phyloP scores from a whole-genome alignment of 176 grass and related monocot species.

The Juncus inflexus region DNA sequence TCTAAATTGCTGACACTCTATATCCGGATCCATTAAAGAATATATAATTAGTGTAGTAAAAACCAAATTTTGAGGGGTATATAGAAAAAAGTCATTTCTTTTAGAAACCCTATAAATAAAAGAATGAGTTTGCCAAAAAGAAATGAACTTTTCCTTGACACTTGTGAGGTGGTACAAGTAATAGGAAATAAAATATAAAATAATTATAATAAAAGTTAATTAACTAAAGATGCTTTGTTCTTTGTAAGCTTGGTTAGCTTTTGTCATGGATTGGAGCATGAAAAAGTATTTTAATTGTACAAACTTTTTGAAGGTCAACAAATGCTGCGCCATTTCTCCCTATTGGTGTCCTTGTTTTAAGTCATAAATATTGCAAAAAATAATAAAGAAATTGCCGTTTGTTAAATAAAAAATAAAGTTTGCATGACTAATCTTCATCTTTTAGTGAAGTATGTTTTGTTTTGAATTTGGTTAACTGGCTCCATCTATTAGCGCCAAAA shows the following conservation, averaged over 20 bases:
- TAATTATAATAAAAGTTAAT: too few relatives aligned
- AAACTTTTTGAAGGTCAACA: constrained; percentile 25
- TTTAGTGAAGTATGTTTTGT: constrained; percentile 14
- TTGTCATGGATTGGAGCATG: constrained; percentile 23
- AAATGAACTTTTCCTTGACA: constrained; percentile 1
- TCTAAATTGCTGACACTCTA: too few relatives aligned
- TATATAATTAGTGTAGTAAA: too few relatives aligned
- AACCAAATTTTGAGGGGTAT: too few relatives aligned
- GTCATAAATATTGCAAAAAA: constrained; percentile 17
- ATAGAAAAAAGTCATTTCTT: too few relatives aligned
- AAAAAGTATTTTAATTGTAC: constrained; percentile 10
- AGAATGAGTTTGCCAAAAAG: background rate
- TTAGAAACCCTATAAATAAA: too few relatives aligned
- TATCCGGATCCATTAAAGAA: too few relatives aligned
- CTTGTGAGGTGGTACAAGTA: constrained; percentile 18
- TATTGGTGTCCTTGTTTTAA: constrained; percentile 28
- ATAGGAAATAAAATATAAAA: background rate
- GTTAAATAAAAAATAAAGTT: background rate
- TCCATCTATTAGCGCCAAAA: background rate
- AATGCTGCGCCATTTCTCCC: constrained; percentile 24
- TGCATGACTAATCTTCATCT: background rate
- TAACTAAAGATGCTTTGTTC: constrained; percentile 28
- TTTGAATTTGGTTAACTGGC: constrained; percentile 23
- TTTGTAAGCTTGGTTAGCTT: constrained; percentile 18
- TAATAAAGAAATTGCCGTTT: constrained; percentile 6